Evolutionary conservation across 2,329 filamentous ascomycete genomes (phyloP).

Genomic region (Ceratocystis alfenasii): DNA sequence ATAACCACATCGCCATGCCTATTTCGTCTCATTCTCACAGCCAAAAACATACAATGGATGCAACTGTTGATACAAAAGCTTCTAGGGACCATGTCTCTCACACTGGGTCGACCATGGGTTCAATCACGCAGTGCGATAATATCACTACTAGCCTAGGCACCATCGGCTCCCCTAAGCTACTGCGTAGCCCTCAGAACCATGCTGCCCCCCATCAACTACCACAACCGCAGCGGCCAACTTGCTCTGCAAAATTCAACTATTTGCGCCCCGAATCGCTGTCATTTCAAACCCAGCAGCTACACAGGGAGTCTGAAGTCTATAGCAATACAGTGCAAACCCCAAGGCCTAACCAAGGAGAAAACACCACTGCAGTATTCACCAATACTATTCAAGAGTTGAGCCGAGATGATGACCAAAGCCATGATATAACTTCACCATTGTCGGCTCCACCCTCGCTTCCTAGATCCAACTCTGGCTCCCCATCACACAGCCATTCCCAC

Average conservation of each 20-base stretch:
- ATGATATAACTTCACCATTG: slow-evolving; percentile 15
- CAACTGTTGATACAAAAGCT: neutral
- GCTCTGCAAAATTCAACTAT: neutral
- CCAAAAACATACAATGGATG: neutral
- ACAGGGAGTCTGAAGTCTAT: neutral
- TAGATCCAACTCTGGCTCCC: slow-evolving; percentile 5
- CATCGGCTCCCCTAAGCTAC: neutral
- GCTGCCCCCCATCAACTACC: neutral
- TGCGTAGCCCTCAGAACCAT: neutral
- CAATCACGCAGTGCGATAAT: neutral
- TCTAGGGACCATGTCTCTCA: neutral
- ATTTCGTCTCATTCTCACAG: neutral
- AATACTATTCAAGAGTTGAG: neutral
- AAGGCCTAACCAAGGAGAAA: neutral
- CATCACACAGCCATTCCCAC: slow-evolving; percentile 15
- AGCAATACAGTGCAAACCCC: neutral
- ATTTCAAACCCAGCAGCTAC: neutral
- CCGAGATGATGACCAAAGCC: neutral
- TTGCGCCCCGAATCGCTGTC: neutral
- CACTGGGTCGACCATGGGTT: neutral
- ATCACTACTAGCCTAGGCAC: neutral
- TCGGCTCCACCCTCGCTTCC: slow-evolving; percentile 12
- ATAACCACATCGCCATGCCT: neutral
- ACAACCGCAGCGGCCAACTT: neutral
- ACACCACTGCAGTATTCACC: neutral